Percentiles rank a stretch among this genome's conserved stretches.
Evolutionary conservation across 345 rosid species (phyloP).

Genomic region (Trapa bicornis): DNA sequence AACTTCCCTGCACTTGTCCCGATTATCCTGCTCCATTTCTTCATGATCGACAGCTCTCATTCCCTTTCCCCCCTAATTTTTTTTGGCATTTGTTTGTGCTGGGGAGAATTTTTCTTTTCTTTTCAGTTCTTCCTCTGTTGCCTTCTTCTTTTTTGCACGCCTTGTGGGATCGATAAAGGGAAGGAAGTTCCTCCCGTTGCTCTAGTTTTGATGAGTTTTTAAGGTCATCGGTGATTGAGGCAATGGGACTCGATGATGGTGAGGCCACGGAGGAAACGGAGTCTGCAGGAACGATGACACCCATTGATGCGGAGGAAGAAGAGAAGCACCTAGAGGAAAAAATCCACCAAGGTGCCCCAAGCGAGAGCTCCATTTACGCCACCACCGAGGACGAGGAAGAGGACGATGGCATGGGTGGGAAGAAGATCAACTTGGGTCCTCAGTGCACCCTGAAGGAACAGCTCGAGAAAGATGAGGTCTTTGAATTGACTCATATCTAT

Average conservation of each 20-base stretch:
- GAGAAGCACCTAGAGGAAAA: conserved; percentile 14
- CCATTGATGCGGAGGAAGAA: conserved; percentile 13
- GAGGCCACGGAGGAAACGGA: background rate
- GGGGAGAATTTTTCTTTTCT: background rate
- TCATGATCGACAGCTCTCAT: background rate
- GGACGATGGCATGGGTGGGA: conserved; percentile 31
- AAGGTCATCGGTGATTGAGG: conserved; percentile 31
- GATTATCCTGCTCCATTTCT: background rate
- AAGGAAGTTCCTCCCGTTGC: background rate
- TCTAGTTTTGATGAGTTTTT: conserved; percentile 21
- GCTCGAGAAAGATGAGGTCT: conserved; percentile 57
- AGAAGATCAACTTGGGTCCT: conserved; percentile 51
- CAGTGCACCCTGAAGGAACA: conserved; percentile 54
- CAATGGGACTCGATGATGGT: conserved; percentile 27
- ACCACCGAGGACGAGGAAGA: conserved; percentile 32
- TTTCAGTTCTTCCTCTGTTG: too few species aligned
- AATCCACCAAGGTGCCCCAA: conserved; percentile 15
- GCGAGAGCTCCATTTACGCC: conserved; percentile 28
- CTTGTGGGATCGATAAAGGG: background rate
- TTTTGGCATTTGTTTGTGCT: background rate
- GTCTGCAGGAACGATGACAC: conserved; percentile 13
- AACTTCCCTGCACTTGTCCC: background rate
- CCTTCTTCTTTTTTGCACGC: background rate
- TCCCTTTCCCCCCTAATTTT: background rate
- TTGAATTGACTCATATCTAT: background rate